A percentile compares a stretch with the other conserved stretches of the same genome.
Evolutionary conservation across 768 basidiomycete species (phyloP).

Genomic region (Boletus bicolor): DNA sequence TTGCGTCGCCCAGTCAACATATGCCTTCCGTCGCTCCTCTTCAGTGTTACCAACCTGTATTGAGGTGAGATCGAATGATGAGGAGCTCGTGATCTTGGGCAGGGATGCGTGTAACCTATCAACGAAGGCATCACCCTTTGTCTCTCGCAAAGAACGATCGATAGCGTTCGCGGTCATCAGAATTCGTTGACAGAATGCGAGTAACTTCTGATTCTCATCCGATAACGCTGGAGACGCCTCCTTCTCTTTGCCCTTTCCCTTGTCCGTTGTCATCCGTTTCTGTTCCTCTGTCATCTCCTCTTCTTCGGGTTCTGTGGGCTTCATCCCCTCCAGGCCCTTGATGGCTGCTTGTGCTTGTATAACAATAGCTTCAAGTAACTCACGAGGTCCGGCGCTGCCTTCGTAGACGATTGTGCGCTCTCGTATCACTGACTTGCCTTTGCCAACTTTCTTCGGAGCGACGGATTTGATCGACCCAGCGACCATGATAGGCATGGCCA

Average conservation of each 20-base stretch:
- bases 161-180: constrained; percentile 79
- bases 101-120: constrained; percentile 71
- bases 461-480: constrained; percentile 63
- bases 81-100: constrained; percentile 64
- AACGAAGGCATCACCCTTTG: constrained; percentile 86
- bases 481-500: constrained; percentile 97
- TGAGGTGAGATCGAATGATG: constrained; percentile 39
- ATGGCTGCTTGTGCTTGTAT: constrained; percentile 92
- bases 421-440: constrained; percentile 51
- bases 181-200: constrained; percentile 83
- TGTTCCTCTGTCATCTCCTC: constrained; percentile 85
- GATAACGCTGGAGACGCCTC: constrained; percentile 38
- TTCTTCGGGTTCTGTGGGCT: constrained; percentile 42
- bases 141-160: constrained; percentile 82
- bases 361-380: constrained; percentile 85
- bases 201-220: constrained; percentile 77
- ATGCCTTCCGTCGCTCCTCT: constrained; percentile 63
- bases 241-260: constrained; percentile 60
- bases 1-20: constrained; percentile 79
- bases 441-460: constrained; percentile 51
- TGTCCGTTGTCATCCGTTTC: constrained; percentile 77
- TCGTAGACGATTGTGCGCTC: constrained; percentile 88
- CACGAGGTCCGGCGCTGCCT: constrained; percentile 86
- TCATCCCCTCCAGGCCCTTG: constrained; percentile 76
- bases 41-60: constrained; percentile 52